Conservation (phyloP, 176 grass and related monocot species). For the Puccinellia tenuiflora region DNA sequence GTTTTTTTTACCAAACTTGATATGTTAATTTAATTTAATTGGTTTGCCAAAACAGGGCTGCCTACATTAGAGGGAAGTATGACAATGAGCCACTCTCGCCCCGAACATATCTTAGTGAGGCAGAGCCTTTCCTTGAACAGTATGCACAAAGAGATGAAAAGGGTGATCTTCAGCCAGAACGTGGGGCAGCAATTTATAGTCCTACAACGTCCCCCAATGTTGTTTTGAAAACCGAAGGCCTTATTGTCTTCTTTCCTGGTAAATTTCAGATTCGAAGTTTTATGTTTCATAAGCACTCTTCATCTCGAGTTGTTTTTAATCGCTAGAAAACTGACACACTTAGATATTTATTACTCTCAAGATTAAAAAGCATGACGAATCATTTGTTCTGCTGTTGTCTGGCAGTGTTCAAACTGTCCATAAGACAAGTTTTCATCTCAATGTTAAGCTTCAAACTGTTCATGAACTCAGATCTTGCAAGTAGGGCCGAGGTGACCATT, state of each 20-base stretch:
- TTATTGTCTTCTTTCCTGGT: not conserved
- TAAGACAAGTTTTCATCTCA: too few species aligned
- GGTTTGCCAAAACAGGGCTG: conserved; percentile 46
- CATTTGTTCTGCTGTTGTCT: not conserved
- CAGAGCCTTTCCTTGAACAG: conserved; percentile 90
- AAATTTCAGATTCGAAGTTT: not conserved
- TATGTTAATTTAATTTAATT: conserved; percentile 10
- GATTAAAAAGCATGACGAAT: not conserved
- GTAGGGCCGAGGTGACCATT: not conserved
- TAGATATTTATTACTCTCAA: not conserved
- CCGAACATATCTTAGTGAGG: conserved; percentile 74
- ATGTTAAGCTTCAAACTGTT: too few species aligned
- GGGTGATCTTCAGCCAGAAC: not conserved
- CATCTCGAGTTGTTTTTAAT: not conserved
- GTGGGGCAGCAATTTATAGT: not conserved
- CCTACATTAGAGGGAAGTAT: conserved; percentile 70
- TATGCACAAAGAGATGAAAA: conserved; percentile 27
- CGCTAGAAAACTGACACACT: not conserved
- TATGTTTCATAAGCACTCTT: not conserved
- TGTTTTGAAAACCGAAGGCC: not conserved
- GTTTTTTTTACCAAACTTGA: not conserved
- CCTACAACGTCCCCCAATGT: not conserved
- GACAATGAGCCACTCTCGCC: conserved; percentile 51
- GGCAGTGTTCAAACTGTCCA: not conserved
- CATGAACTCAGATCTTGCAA: not conserved